A percentile compares a stretch with the other conserved stretches of the same genome.
phyloP scores from a whole-genome alignment of 169 alveolate genomes.

The Plasmodium gonderi region DNA sequence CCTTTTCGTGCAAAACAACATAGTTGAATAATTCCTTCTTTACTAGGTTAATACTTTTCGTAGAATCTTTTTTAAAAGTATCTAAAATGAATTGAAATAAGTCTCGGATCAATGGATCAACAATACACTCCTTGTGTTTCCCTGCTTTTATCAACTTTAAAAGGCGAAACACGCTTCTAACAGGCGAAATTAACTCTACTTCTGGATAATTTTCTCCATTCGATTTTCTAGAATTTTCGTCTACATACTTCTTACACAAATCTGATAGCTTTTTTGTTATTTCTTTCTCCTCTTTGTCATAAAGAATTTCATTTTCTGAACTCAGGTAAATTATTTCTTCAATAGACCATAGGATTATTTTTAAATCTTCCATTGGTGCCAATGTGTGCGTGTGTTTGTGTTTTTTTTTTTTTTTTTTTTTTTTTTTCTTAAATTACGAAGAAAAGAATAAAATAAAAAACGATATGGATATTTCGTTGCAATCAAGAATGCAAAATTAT shows the following conservation, averaged over 20 bases:
- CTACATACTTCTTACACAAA: neutral
- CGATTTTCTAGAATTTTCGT: neutral
- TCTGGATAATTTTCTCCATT: neutral
- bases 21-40: conserved; percentile 17
- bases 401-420: neutral
- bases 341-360: conserved; percentile 42
- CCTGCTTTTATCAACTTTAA: conserved; percentile 20
- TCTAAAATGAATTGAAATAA: conserved; percentile 31
- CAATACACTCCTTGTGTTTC: conserved; percentile 41
- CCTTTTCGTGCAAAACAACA: conserved; percentile 25
- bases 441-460: neutral
- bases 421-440: neutral
- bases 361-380: conserved; percentile 31
- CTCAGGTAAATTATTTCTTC: conserved; percentile 62
- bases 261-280: neutral
- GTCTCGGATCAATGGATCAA: conserved; percentile 22
- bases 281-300: conserved; percentile 17
- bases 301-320: conserved; percentile 22
- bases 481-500: neutral
- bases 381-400: neutral
- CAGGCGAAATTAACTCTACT: neutral
- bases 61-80: neutral
- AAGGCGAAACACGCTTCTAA: conserved; percentile 8
- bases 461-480: neutral
- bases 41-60: neutral